These are phyloP conservation scores for Cercophora samala DNA, from an alignment of 495 filamentous ascomycete species.

Conservation along the genomic window DNA sequence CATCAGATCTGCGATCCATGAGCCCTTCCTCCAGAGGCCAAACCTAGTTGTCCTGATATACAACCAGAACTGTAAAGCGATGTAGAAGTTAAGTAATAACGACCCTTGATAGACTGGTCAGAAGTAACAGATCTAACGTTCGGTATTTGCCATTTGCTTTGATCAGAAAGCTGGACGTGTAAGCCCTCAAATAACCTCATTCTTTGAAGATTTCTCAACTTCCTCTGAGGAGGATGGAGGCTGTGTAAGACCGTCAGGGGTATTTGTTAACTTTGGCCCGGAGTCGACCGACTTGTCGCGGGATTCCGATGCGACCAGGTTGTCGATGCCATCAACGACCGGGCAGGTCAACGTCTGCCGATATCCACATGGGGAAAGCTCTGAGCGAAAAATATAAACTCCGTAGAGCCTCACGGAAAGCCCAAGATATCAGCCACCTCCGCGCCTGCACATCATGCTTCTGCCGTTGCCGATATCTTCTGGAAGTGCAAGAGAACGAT, in stretches of 20 bases:
- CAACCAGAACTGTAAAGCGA: too few species aligned
- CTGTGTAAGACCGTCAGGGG: background rate
- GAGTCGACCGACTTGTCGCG: background rate
- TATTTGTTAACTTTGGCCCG: background rate
- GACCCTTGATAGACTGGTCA: too few species aligned
- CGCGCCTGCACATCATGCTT: background rate
- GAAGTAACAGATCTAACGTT: too few species aligned
- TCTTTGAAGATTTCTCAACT: background rate
- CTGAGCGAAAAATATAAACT: background rate
- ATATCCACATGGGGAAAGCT: background rate
- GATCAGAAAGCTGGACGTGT: too few species aligned
- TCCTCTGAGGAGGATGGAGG: background rate
- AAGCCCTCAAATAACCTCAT: too few species aligned
- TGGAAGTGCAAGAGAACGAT: background rate
- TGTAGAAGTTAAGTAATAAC: too few species aligned
- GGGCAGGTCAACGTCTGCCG: background rate
- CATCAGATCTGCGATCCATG: background rate
- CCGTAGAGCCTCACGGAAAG: constrained; percentile 5
- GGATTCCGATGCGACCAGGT: background rate
- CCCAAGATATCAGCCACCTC: background rate
- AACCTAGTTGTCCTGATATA: too few species aligned
- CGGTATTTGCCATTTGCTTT: background rate
- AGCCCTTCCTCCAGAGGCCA: too few species aligned
- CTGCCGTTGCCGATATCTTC: background rate
- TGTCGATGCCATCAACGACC: background rate